Percentiles rank a stretch among this genome's conserved stretches.
These are phyloP conservation scores for Xerocomus spinulosus DNA, from an alignment of 768 basidiomycete species.

Conservation along the genomic window DNA sequence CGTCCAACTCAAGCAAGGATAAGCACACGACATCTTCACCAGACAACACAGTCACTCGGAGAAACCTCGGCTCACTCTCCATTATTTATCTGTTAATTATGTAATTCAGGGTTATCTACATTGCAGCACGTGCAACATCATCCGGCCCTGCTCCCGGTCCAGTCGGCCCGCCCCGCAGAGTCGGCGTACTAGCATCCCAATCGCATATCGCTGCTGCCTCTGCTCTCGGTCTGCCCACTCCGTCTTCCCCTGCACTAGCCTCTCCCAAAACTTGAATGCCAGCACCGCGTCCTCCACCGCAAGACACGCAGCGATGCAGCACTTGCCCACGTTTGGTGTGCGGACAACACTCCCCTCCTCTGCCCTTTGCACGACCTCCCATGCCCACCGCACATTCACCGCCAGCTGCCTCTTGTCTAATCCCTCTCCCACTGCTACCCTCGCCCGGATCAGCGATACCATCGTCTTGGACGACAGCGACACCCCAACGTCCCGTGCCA, in stretches of 20 bases:
- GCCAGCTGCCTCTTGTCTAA: conserved; percentile 25
- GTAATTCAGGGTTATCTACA: conserved; percentile 15
- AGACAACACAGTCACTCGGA: conserved; percentile 36
- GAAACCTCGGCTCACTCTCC: conserved; percentile 47
- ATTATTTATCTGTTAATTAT: background rate
- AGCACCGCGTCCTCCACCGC: conserved; percentile 42
- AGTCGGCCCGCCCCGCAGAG: conserved; percentile 27
- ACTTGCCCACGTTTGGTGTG: conserved; percentile 47
- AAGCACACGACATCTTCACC: conserved; percentile 38
- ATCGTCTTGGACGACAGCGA: conserved; percentile 47
- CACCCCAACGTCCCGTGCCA: conserved; percentile 35
- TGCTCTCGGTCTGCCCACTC: conserved; percentile 50
- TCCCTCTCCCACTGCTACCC: conserved; percentile 28
- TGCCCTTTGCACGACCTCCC: conserved; percentile 40
- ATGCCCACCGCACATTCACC: conserved; percentile 38
- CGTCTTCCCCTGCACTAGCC: conserved; percentile 40
- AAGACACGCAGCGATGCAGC: conserved; percentile 49
- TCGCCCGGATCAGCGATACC: conserved; percentile 43
- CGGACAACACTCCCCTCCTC: conserved; percentile 33
- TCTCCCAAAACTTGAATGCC: conserved; percentile 60
- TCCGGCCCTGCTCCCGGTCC: conserved; percentile 9
- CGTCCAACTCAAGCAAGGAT: conserved; percentile 27
- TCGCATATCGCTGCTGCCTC: conserved; percentile 36
- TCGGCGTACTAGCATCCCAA: conserved; percentile 34
- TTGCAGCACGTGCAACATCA: conserved; percentile 20